Base-by-base conservation (phyloP, 192 early-diverging fungal species). In the Coemansia sp. region DNA sequence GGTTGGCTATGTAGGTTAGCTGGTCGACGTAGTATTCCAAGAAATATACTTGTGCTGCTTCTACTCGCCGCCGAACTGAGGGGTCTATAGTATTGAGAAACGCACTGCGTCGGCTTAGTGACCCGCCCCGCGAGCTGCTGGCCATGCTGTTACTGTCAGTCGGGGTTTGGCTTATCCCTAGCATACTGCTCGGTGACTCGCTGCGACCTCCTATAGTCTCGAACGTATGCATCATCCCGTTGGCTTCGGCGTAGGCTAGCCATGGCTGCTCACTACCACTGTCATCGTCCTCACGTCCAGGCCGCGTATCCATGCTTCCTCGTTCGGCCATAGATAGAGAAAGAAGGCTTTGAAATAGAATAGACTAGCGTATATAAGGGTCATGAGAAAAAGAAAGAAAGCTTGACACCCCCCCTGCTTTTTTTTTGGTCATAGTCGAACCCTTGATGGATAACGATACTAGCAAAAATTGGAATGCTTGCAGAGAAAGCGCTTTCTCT, bases 11-110 rank as follows among this genome's bases (percentile, higher is more conserved):
- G 68, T 94, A 96, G 33, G 86, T 88, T n/a, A 95, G 79, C 12
- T 95, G 86, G 70, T 92, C 90, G 65, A 91, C 89, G 74, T 96
- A 96, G 78, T 93, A 89, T 72, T 95, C 93, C 22, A 93, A 78
- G 72, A 96, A 94, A 68, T 91, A 87, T 68, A 86, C 78, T 57
- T 80, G 75, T 2, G 86, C 78, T 3, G 80, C 84, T 51, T 87
- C 84, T 13, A 82, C 73, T 29, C 74, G 74, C 46, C 86, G 84
- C 36, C 79, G 82, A 15, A 73, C 62, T 8, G 79, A 70, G 7
- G 79, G 83, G 74, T 87, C 80, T 42, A 85, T 70, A 10, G 82
- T 76, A 66, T 57, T 72, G 57, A 85, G 78, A 42, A 79, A 85
- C 24, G 82, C 82, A 22, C 82, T 84, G 40, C 81, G 76, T 12